Conservation (phyloP, 2,329 filamentous ascomycete genomes). For the Myriosclerotinia duriaeana region DNA sequence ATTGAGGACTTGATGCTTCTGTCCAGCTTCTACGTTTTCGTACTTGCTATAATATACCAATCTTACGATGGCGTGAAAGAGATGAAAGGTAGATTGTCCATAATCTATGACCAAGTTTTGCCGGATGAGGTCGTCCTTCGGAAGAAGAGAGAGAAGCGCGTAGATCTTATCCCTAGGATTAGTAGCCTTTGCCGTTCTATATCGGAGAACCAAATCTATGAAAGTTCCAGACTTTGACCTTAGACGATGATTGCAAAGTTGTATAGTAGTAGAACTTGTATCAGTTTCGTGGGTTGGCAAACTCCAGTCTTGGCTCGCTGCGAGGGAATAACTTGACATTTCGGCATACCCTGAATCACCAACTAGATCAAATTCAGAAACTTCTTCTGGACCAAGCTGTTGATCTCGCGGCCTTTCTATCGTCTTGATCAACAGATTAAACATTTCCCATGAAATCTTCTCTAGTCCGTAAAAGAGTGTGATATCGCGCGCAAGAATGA, state of each 20-base stretch:
- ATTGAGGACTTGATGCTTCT: background rate
- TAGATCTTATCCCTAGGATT: constrained; percentile 17
- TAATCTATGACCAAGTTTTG: constrained; percentile 7
- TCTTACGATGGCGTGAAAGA: background rate
- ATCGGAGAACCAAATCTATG: constrained; percentile 1
- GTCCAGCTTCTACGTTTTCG: background rate
- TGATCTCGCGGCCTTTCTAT: background rate
- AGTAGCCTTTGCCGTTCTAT: constrained; percentile 1
- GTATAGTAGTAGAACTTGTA: background rate
- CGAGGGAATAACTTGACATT: background rate
- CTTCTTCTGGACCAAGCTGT: background rate
- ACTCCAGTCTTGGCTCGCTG: background rate
- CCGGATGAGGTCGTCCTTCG: constrained; percentile 8
- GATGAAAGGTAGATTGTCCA: background rate
- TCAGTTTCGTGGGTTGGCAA: background rate
- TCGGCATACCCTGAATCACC: background rate
- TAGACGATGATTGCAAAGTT: constrained; percentile 15
- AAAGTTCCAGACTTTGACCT: background rate
- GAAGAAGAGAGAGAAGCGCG: constrained; percentile 18
- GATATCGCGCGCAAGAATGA: constrained; percentile 9
- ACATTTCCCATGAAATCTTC: constrained; percentile 1
- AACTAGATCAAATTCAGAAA: background rate
- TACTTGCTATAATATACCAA: background rate
- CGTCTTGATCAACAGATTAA: background rate
- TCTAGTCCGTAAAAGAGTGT: constrained; percentile 10